Base-by-base conservation (phyloP, 495 filamentous ascomycete species). In the Penicillium bialowiezense region DNA sequence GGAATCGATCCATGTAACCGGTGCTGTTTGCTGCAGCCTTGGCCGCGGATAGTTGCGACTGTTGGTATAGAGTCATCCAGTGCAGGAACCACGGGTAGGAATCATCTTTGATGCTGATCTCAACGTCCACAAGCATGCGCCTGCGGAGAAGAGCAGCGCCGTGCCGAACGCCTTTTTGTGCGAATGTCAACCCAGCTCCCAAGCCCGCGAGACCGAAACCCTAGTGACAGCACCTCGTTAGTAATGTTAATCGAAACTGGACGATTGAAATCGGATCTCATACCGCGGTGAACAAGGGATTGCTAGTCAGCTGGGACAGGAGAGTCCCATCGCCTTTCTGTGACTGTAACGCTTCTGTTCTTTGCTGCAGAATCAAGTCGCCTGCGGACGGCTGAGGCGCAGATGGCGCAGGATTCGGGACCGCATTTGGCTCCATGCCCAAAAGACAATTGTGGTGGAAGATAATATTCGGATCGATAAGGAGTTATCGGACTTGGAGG, bases 51-150 rank as follows among this genome's bases (percentile, higher is more conserved):
- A 78, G 56, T 52, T 81, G 80, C 28, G 75, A 71, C 49, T 75
- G 72, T 36, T 91, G 89, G 48, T 91, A 91, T 23, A 86, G 74
- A 13, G 90, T 88, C 72, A 98, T 88, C 91, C 95, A 98, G 33
- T 89, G 81, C 3, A 98, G 79, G 29, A 97, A 83, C 92, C 93
- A 97, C 45, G 81, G 84, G 67, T 97, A 98, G 10, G 92, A 89
- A 41, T 90, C 85, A 65, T 97, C 93, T 58, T 89, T 88, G 60
- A 88, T 87, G 59, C 84, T 91, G 64, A 98, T 96, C 65, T 97
- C 95, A 55, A 97, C 79, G 59, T 97, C 88, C 44, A 97, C 89
- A 7, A 98, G 85, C 73, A 98, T 83, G 41, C 91, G 88, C 37
- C 87, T 82, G 33, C 88, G 87, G 44, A 96, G 67, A 45, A 96